A percentile compares a stretch with the other conserved stretches of the same genome.
Conservation (phyloP, 2,329 filamentous ascomycete species). For the Xylaria sp. region DNA sequence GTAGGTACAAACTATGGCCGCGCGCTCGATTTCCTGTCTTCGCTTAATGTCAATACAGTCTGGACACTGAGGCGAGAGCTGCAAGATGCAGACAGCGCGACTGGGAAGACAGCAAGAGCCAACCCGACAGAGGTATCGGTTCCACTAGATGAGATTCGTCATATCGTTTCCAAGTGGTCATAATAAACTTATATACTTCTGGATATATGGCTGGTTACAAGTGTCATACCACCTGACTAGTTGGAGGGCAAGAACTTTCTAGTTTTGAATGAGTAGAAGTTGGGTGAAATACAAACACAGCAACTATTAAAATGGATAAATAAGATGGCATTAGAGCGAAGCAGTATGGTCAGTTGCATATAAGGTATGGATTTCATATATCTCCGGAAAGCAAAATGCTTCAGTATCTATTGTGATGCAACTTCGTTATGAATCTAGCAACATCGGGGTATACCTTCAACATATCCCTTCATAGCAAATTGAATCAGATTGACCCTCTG, state of each 20-base stretch:
- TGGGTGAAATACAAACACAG: not conserved
- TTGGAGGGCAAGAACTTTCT: too few relatives aligned
- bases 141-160: slow-evolving; percentile 42
- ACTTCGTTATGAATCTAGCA: slow-evolving; percentile 3
- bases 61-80: slow-evolving; percentile 57
- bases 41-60: slow-evolving; percentile 67
- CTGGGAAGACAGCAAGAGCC: slow-evolving; percentile 41
- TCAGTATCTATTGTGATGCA: slow-evolving; percentile 4
- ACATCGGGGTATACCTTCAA: slow-evolving; percentile 8
- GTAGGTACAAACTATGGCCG: slow-evolving; percentile 82
- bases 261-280: not conserved
- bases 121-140: slow-evolving; percentile 52
- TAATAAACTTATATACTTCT: too few relatives aligned
- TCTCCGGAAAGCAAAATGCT: not conserved
- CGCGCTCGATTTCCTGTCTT: slow-evolving; percentile 72
- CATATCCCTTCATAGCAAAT: not conserved
- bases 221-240: too few relatives aligned
- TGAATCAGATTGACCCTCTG: slow-evolving; percentile 3
- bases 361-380: not conserved
- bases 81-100: slow-evolving; percentile 28
- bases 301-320: not conserved
- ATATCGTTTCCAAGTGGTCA: slow-evolving; percentile 37
- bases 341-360: not conserved
- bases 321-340: not conserved
- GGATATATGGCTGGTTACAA: too few relatives aligned